Percentiles rank a stretch among this genome's conserved stretches.
These are phyloP conservation scores for Fusarium sp. DNA, from an alignment of 2,329 filamentous ascomycete species.

Conservation along the genomic window DNA sequence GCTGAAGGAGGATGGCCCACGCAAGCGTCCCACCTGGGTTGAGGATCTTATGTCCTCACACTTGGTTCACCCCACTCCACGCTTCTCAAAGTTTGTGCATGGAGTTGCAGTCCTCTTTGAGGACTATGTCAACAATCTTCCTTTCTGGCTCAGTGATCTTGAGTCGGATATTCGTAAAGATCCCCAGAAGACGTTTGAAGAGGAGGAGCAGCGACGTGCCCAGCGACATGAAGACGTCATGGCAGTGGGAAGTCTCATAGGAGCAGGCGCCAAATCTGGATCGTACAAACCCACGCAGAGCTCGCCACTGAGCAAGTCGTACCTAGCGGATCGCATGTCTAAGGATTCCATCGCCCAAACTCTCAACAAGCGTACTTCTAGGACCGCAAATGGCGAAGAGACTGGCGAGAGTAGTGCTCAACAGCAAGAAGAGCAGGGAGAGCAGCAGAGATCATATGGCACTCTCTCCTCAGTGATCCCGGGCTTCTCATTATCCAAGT, in stretches of 20 bases:
- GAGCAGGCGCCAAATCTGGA: slow-evolving; percentile 64
- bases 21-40: slow-evolving; percentile 84
- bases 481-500: slow-evolving; percentile 82
- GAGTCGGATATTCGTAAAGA: slow-evolving; percentile 95
- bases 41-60: slow-evolving; percentile 93
- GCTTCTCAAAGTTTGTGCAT: slow-evolving; percentile 97
- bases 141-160: slow-evolving; percentile 93
- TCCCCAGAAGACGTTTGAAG: slow-evolving; percentile 87
- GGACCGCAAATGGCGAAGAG: slow-evolving; percentile 45
- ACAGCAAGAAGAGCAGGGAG: slow-evolving; percentile 46
- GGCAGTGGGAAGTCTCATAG: slow-evolving; percentile 87
- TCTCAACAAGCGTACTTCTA: slow-evolving; percentile 41
- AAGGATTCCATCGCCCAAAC: slow-evolving; percentile 47
- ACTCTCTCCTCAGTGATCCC: slow-evolving; percentile 79
- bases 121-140: slow-evolving; percentile 93
- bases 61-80: slow-evolving; percentile 85
- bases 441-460: slow-evolving; percentile 56
- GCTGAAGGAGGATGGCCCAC: slow-evolving; percentile 70
- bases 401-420: slow-evolving; percentile 49
- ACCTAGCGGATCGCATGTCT: slow-evolving; percentile 64
- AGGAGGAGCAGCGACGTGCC: slow-evolving; percentile 85
- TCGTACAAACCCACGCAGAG: slow-evolving; percentile 68
- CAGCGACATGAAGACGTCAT: slow-evolving; percentile 86
- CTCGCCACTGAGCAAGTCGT: slow-evolving; percentile 75
- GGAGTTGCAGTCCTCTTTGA: slow-evolving; percentile 92